Conservation (phyloP, 768 basidiomycete genomes). For the Leccinum aurantiacum region DNA sequence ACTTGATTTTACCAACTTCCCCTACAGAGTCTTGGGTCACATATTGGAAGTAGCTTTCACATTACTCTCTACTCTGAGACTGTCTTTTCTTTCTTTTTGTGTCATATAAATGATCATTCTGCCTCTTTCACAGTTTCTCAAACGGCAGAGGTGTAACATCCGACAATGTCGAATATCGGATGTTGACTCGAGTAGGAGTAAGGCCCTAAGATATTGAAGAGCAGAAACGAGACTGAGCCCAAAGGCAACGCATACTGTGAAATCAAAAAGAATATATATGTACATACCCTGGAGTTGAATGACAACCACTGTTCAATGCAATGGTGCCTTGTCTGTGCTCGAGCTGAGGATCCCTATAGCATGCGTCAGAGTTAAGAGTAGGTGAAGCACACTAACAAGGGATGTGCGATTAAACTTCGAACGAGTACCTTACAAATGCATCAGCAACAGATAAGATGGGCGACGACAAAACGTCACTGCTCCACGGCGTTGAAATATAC, state of each 20-base stretch:
- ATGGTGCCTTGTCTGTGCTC: neutral
- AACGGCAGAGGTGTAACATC: no score
- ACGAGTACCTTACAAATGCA: neutral
- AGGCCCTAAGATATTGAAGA: constrained; percentile 4
- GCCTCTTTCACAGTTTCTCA: no score
- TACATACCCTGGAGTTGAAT: neutral
- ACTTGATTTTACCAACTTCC: no score
- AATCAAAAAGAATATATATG: no score
- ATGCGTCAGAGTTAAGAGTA: neutral
- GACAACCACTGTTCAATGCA: neutral
- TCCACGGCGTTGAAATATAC: constrained; percentile 40
- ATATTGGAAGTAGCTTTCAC: no score
- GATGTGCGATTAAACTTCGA: neutral
- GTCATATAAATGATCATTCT: no score
- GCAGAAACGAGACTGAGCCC: constrained; percentile 13
- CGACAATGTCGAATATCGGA: neutral
- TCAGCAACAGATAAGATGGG: neutral
- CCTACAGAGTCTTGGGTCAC: no score
- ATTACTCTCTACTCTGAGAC: no score
- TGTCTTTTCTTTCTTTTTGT: no score
- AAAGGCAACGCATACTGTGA: neutral
- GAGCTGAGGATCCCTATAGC: no score
- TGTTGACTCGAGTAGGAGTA: constrained; percentile 15
- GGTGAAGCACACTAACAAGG: neutral
- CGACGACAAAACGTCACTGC: neutral